Evolutionary conservation across 352 stramenopile genomes (phyloP).

Genomic region (Salisapilia sapeloensis): DNA sequence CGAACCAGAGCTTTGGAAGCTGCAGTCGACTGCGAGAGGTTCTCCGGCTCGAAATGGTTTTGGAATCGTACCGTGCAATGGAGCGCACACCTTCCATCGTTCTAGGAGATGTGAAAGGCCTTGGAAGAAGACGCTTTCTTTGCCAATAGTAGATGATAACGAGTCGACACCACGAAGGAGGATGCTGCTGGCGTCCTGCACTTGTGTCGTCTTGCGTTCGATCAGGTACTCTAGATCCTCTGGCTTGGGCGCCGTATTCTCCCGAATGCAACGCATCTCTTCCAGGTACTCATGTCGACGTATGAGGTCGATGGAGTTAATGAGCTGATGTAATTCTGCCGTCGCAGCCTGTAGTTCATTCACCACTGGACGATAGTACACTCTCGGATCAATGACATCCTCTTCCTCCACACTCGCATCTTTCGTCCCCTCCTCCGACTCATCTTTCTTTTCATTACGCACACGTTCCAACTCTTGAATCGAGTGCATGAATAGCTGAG

Average conservation of each 20-base stretch:
- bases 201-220: slow-evolving; percentile 51
- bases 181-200: slow-evolving; percentile 62
- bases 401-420: slow-evolving; percentile 17
- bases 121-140: slow-evolving; percentile 75
- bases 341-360: slow-evolving; percentile 57
- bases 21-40: slow-evolving; percentile 70
- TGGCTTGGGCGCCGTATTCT: slow-evolving; percentile 67
- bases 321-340: slow-evolving; percentile 68
- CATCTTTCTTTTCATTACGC: slow-evolving; percentile 15
- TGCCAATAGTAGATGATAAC: slow-evolving; percentile 47
- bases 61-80: slow-evolving; percentile 74
- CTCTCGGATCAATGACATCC: slow-evolving; percentile 71
- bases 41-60: slow-evolving; percentile 75
- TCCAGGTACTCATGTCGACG: slow-evolving; percentile 61
- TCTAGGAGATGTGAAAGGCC: slow-evolving; percentile 57
- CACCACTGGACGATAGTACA: slow-evolving; percentile 78
- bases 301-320: slow-evolving; percentile 80
- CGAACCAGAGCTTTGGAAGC: slow-evolving; percentile 61
- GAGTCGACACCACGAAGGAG: slow-evolving; percentile 53
- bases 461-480: slow-evolving; percentile 65
- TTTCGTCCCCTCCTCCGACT: background rate
- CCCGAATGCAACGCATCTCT: slow-evolving; percentile 73
- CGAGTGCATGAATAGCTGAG: slow-evolving; percentile 66
- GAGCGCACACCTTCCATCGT: slow-evolving; percentile 77
- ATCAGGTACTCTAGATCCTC: slow-evolving; percentile 69